Evolutionary conservation across 2,329 filamentous ascomycete genomes (phyloP), one percentile per base, ranked within the genome.

Genomic region (Sporothrix luriei): DNA sequence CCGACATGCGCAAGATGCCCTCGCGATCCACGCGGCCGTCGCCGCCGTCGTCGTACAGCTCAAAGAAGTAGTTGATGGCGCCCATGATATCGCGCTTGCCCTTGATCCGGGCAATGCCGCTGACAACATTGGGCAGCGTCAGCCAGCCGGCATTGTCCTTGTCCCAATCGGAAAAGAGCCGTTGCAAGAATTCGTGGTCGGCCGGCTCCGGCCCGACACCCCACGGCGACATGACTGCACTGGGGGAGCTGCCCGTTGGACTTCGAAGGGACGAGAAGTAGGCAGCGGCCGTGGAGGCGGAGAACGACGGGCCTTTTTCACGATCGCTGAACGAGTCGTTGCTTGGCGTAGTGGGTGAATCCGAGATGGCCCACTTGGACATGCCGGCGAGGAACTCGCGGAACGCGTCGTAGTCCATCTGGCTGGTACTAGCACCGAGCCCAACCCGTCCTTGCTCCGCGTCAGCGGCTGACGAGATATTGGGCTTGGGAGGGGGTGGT

Each of bases 331-430:
- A 81, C 4, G 79, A 80, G 38, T 83, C 81, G 33, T 79, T 81
- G 66, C 79, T 78, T 21, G 87, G 85, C 0, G 88, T 84, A 6
- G 86, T 84, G 4, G 93, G 92, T 0, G 92, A 89, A 77, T 98
- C 95, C 0, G 93, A 92, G 38, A 97, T 90, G 1, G 95, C 95
- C 95, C 95, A 99, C 81, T 90, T 94, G 1, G 93, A 87, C 74
- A 97, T 91, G 61, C 89, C 90, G 4, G 95, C 93, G 57, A 99
- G 83, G 75, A 99, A 98, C 76, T 98, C 94, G 70, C 94, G 86
- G 80, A 98, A 99, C 1, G 91, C 93, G 78, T 97, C 92, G 76
- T 98, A 99, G 78, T 98, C 94, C 95, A 99, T 99, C 74, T 94
- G 85, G 38, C 91, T 96, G 16, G 93, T 92, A 78, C 93, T 97